Conservation (phyloP, 2,329 filamentous ascomycete genomes). For the Acephala macrosclerotiorum region DNA sequence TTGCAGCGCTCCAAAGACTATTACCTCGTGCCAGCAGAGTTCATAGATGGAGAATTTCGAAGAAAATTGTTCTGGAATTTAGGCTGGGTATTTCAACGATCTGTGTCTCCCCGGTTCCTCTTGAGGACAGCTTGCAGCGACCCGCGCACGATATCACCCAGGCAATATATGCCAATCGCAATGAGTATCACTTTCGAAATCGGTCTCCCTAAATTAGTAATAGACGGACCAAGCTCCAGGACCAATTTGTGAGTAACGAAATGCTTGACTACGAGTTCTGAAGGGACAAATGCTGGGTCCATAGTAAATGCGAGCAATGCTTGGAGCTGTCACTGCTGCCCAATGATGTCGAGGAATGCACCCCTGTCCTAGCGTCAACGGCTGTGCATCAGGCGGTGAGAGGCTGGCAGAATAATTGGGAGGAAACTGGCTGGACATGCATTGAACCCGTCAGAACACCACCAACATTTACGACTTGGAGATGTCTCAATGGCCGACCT, state of each 20-base stretch:
- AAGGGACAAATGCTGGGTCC: slow-evolving; percentile 48
- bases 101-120: slow-evolving; percentile 22
- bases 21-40: slow-evolving; percentile 17
- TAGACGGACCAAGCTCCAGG: slow-evolving; percentile 57
- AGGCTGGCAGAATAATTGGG: slow-evolving; percentile 4
- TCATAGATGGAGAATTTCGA: slow-evolving; percentile 11
- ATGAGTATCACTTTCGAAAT: slow-evolving; percentile 57
- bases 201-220: slow-evolving; percentile 57
- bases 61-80: slow-evolving; percentile 5
- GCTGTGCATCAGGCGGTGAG: neutral
- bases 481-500: slow-evolving; percentile 72
- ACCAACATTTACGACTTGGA: slow-evolving; percentile 23
- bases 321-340: slow-evolving; percentile 16
- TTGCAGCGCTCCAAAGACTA: slow-evolving; percentile 10
- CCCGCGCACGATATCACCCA: slow-evolving; percentile 48
- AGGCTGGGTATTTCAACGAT: slow-evolving; percentile 11
- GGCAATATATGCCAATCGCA: slow-evolving; percentile 49
- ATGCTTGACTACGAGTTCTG: slow-evolving; percentile 53
- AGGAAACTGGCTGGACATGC: neutral
- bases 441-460: slow-evolving; percentile 1
- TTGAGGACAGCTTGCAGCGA: slow-evolving; percentile 43
- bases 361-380: slow-evolving; percentile 4
- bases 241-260: slow-evolving; percentile 57
- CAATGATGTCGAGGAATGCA: slow-evolving; percentile 19
- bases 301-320: slow-evolving; percentile 29